Percentiles rank a stretch among this genome's conserved stretches.
phyloP scores from a whole-genome alignment of 2,329 filamentous ascomycete genomes.

The Aspergillus fumigatus region DNA sequence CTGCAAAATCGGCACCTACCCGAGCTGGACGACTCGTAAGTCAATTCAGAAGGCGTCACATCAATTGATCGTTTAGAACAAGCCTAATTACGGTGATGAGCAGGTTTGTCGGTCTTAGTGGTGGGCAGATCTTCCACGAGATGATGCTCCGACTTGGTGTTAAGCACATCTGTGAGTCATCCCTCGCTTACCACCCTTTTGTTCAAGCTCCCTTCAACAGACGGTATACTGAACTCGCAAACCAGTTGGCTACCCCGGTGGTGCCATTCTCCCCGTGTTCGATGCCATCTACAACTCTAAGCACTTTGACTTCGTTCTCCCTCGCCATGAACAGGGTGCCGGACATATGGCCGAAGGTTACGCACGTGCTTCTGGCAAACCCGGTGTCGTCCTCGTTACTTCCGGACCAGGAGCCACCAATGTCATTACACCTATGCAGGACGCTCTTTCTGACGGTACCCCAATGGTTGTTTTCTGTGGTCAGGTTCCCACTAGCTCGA shows the following conservation, averaged over 20 bases:
- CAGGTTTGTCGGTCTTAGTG: conserved; percentile 88
- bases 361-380: conserved; percentile 86
- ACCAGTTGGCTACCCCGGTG: conserved; percentile 81
- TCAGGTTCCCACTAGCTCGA: conserved; percentile 83
- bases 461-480: conserved; percentile 94
- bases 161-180: conserved; percentile 82
- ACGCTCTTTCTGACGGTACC: conserved; percentile 90
- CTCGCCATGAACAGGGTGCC: conserved; percentile 93
- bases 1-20: conserved; percentile 57
- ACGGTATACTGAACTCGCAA: conserved; percentile 5
- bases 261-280: conserved; percentile 95
- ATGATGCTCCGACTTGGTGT: conserved; percentile 95
- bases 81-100: conserved; percentile 6
- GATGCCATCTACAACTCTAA: conserved; percentile 98
- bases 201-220: neutral
- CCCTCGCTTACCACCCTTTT: neutral
- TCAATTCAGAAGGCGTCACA: conserved; percentile 15
- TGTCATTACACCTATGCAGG: conserved; percentile 92
- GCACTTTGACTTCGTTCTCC: conserved; percentile 93
- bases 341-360: conserved; percentile 99
- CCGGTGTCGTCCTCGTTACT: conserved; percentile 93
- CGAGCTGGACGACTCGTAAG: conserved; percentile 78
- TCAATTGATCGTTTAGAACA: neutral
- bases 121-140: conserved; percentile 96
- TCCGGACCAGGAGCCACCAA: conserved; percentile 96